Conservation (phyloP, 148 eudicot genomes). For the Cornus controversa region DNA sequence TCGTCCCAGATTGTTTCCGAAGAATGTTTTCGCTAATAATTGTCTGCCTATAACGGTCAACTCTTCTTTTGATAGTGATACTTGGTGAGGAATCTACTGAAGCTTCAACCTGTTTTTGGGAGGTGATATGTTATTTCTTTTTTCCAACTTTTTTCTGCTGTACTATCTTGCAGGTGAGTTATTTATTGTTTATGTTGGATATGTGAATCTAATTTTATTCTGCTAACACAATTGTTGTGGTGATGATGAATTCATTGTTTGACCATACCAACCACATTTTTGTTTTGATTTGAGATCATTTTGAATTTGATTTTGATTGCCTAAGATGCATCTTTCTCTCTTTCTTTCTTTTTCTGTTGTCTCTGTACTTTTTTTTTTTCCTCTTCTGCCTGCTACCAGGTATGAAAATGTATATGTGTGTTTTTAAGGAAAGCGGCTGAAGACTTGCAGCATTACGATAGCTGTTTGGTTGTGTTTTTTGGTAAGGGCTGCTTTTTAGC, state of each 20-base stretch:
- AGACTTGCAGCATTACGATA: too few relatives aligned
- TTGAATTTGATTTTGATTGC: too few relatives aligned
- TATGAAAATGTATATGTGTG: too few relatives aligned
- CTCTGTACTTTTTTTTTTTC: too few relatives aligned
- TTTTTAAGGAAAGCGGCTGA: too few relatives aligned
- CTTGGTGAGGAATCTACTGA: background rate
- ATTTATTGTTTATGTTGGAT: background rate
- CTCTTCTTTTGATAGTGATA: conserved; percentile 11
- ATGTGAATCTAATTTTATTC: background rate
- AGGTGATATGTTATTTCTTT: conserved; percentile 11
- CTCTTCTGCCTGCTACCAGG: too few relatives aligned
- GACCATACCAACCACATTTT: background rate
- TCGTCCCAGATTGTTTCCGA: conserved; percentile 56
- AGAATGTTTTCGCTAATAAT: conserved; percentile 21
- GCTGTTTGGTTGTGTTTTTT: too few relatives aligned
- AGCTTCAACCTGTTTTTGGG: background rate
- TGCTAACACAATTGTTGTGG: background rate
- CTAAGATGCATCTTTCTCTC: too few relatives aligned
- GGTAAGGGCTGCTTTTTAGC: too few relatives aligned
- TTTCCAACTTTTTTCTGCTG: background rate
- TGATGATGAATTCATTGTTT: too few relatives aligned
- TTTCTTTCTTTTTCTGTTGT: too few relatives aligned
- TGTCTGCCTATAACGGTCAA: background rate
- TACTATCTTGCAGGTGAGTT: background rate
- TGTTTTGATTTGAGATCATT: too few relatives aligned